Base-by-base conservation (phyloP, 306 rosid species). In the Datisca glomerata region DNA sequence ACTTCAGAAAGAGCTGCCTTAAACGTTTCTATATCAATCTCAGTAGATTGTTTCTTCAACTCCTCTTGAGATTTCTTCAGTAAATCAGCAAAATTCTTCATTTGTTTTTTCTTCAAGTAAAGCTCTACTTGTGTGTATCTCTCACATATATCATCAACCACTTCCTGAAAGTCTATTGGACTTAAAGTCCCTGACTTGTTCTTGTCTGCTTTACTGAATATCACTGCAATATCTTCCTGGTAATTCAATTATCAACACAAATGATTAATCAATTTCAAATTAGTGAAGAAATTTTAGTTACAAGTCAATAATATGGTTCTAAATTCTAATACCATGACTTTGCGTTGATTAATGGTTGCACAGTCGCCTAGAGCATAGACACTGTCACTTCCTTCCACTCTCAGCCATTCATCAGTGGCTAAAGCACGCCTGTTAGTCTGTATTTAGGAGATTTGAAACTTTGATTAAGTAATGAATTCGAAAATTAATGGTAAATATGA, bases 281-380 rank as follows among this genome's bases (percentile, higher is more conserved):
- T n/a, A n/a, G n/a, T n/a, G n/a, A n/a, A n/a, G n/a, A n/a, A n/a
- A n/a, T n/a, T n/a, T n/a, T n/a, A n/a, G n/a, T n/a, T n/a, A n/a
- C n/a, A n/a, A n/a, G n/a, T n/a, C n/a, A n/a, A n/a, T n/a, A n/a
- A n/a, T n/a, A n/a, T n/a, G n/a, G n/a, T n/a, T n/a, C n/a, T n/a
- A n/a, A n/a, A n/a, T n/a, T n/a, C n/a, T n/a, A 13, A 14, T 83
- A 84, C 94, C 93, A 63, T 68, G 76, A 84, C 55, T 55, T 63
- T 63, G 43, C 86, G 78, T 59, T 85, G 95, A 54, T 61, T 59
- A 57, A 85, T 47, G n/a, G 93, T 57, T 22, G 86, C 78, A 61
- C 86, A 85, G 48, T 85, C 95, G 55, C 95, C 95, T 48, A 79
- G 49, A 45, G 79, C 84, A 45, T 57, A 76, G 36, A 64, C 73